These are phyloP conservation scores for Tulasnella sp. DNA, from an alignment of 768 basidiomycete genomes.

Conservation along the genomic window DNA sequence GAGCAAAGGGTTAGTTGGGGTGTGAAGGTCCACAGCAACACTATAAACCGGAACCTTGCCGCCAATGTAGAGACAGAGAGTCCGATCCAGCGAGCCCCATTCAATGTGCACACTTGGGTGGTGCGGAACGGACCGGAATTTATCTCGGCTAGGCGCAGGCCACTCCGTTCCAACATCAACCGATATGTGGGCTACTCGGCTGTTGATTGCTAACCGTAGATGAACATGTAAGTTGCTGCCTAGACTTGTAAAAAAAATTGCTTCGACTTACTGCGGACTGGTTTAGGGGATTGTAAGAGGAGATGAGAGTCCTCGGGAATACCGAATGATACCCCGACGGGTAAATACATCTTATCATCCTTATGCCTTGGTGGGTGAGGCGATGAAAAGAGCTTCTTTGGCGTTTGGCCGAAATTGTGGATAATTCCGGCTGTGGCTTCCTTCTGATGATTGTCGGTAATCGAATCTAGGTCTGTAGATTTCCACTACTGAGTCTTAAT, in stretches of 20 bases:
- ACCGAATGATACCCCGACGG: conserved; percentile 66
- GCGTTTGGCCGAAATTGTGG: conserved; percentile 95
- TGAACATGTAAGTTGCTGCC: neutral
- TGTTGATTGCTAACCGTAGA: conserved; percentile 37
- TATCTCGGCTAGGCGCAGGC: conserved; percentile 59
- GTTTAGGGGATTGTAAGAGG: conserved; percentile 53
- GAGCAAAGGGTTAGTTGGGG: neutral
- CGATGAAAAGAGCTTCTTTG: conserved; percentile 70
- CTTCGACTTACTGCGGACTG: conserved; percentile 49
- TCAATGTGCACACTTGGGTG: conserved; percentile 64
- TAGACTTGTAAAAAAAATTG: neutral
- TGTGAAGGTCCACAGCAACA: neutral
- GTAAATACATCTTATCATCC: conserved; percentile 67
- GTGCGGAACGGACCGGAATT: conserved; percentile 41
- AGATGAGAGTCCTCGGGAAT: conserved; percentile 79
- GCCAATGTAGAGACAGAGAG: conserved; percentile 59
- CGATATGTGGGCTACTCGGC: conserved; percentile 49
- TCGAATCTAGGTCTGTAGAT: conserved; percentile 69
- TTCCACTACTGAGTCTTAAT: neutral
- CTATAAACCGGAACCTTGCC: conserved; percentile 44
- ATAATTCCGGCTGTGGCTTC: conserved; percentile 94
- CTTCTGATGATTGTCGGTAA: conserved; percentile 79
- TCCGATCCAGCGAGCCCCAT: conserved; percentile 50
- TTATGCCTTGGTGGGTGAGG: conserved; percentile 74
- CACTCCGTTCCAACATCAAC: conserved; percentile 57